A percentile compares a stretch with the other conserved stretches of the same genome.
Evolutionary conservation across 2,329 filamentous ascomycete species (phyloP).

Genomic region (Ceratocystiopsis minuta): DNA sequence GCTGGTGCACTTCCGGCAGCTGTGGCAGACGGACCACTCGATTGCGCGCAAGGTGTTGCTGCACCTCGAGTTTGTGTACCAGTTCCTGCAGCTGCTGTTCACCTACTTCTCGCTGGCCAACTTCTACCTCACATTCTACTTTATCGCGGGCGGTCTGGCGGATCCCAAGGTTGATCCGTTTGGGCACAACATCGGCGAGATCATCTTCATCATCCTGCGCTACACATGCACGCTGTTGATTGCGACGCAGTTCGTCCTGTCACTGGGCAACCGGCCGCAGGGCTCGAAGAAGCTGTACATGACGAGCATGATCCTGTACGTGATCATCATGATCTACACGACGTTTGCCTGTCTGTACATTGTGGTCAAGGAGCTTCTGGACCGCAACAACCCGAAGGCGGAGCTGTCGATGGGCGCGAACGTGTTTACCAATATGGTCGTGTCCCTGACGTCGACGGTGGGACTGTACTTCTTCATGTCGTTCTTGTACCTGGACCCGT

Average conservation of each 20-base stretch:
- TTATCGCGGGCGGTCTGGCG: slow-evolving; percentile 77
- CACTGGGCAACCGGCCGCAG: slow-evolving; percentile 88
- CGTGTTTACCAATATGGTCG: slow-evolving; percentile 85
- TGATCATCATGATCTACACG: slow-evolving; percentile 89
- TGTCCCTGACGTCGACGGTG: slow-evolving; percentile 73
- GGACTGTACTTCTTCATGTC: slow-evolving; percentile 94
- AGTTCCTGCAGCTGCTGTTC: slow-evolving; percentile 80
- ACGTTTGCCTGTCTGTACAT: slow-evolving; percentile 81
- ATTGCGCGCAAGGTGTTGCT: slow-evolving; percentile 75
- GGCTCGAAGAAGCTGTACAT: slow-evolving; percentile 85
- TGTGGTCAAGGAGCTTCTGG: slow-evolving; percentile 59
- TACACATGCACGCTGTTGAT: slow-evolving; percentile 80
- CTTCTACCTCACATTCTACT: slow-evolving; percentile 98
- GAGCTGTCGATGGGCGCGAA: slow-evolving; percentile 50
- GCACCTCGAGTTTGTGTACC: slow-evolving; percentile 90
- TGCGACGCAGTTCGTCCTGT: slow-evolving; percentile 87
- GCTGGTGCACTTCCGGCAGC: slow-evolving; percentile 81
- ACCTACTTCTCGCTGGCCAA: slow-evolving; percentile 97
- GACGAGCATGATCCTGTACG: slow-evolving; percentile 74
- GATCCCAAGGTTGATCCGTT: slow-evolving; percentile 76
- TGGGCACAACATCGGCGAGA: slow-evolving; percentile 64
- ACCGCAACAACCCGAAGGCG: slow-evolving; percentile 17
- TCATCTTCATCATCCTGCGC: slow-evolving; percentile 72
- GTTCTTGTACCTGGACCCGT: slow-evolving; percentile 90
- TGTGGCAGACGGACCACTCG: slow-evolving; percentile 87